Base-by-base conservation (phyloP, 148 eudicot species). In the Fallopia convolvulus region DNA sequence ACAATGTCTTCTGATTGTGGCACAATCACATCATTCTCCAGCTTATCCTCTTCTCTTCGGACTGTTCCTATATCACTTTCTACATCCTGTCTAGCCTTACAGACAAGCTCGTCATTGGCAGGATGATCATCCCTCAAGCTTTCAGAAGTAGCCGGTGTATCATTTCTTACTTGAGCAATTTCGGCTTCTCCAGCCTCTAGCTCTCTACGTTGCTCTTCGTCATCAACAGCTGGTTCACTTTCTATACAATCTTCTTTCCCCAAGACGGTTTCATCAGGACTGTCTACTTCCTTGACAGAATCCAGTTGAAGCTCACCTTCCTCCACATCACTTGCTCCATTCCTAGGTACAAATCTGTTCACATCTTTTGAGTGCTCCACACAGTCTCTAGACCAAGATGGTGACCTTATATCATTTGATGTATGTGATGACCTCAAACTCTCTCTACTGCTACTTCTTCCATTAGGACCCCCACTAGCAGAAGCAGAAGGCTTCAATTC, bases 241-340 rank as follows among this genome's bases (percentile, higher is more conserved):
- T 79, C 33, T 80, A 15, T 15, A 52, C n/a, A 18, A 52, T 4
- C 84, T 72, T 83, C 87, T 20, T 66, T 74, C 20, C 63, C 47
- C 21, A 65, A 21, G 11, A 52, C 56, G 17, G 17, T 14, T 55
- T 55, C 20, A 18, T 17, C 26, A n/a, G n/a, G 10, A n/a, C 2
- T 18, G 60, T n/a, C 60, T 17, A 5, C 60, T 56, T 74, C 76
- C 42, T 84, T 85, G 75, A 86, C 85, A 71, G 85, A 80, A 56
- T 94, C 97, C 72, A 94, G 91, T 75, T 89, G 93, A 48, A 94
- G 86, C 83, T 94, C 98, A 55, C 98, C 98, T 86, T 92, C 98
- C 82, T 94, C 98, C 86, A 86, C 87, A 82, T 94, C 98, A 81
- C 86, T 79, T 33, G 76, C 61, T 56, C 77, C 87, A 81, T 78